These are phyloP conservation scores for Backusella sp. DNA, from an alignment of 192 early-diverging fungal genomes.

Conservation along the genomic window DNA sequence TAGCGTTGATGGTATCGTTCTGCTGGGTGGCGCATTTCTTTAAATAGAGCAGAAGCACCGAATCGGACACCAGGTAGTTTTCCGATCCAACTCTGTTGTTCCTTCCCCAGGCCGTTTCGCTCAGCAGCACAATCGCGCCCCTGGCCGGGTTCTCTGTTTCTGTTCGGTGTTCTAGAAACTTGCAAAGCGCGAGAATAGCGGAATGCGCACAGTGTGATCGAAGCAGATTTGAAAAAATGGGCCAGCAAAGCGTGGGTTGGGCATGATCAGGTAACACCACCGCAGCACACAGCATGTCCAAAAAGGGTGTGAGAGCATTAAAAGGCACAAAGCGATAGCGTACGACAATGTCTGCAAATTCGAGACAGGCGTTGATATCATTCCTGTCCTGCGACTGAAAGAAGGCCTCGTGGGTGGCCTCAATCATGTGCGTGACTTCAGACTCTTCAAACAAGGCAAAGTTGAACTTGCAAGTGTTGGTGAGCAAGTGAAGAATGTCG, in stretches of 20 bases:
- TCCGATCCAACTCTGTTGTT: conserved; percentile 12
- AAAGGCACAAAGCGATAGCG: conserved; percentile 54
- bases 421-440: conserved; percentile 48
- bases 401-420: conserved; percentile 44
- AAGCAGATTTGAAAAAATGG: conserved; percentile 62
- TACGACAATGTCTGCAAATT: conserved; percentile 55
- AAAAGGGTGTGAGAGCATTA: conserved; percentile 42
- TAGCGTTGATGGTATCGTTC: conserved; percentile 17
- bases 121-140: conserved; percentile 58
- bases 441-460: conserved; percentile 56
- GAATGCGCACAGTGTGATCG: conserved; percentile 62
- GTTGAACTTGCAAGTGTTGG: conserved; percentile 53
- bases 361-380: conserved; percentile 44
- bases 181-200: conserved; percentile 53
- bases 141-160: conserved; percentile 32
- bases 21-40: conserved; percentile 16
- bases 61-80: conserved; percentile 26
- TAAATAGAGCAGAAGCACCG: conserved; percentile 33
- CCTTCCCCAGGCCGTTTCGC: conserved; percentile 56
- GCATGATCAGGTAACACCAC: conserved; percentile 17
- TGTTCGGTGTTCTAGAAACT: conserved; percentile 40
- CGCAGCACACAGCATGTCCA: conserved; percentile 51
- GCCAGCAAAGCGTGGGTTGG: conserved; percentile 36
- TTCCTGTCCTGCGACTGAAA: conserved; percentile 36
- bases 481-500: conserved; percentile 47